These are phyloP conservation scores for Fraxinus xanthoxyloides DNA, from an alignment of 305 asterid genomes.

Conservation along the genomic window DNA sequence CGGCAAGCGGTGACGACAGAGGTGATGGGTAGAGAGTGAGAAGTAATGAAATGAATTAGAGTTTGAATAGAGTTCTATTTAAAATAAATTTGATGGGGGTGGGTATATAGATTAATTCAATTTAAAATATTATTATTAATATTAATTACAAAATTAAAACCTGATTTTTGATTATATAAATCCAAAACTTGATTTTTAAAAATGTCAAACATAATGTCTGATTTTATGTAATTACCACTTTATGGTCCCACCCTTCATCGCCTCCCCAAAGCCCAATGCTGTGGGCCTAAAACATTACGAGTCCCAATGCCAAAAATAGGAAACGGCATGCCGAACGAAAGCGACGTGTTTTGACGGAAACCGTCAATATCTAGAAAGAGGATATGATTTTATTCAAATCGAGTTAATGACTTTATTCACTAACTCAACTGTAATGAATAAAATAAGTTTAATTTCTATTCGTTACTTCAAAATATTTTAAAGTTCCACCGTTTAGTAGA, in stretches of 20 bases:
- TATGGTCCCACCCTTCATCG: neutral
- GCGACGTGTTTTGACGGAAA: neutral
- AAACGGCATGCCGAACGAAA: conserved; percentile 14
- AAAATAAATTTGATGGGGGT: no score
- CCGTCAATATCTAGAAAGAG: neutral
- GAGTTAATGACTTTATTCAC: neutral
- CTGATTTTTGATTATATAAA: no score
- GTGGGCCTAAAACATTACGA: neutral
- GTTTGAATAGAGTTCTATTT: no score
- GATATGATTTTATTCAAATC: neutral
- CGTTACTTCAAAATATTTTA: neutral
- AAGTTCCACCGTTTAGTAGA: neutral
- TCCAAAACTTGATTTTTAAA: no score
- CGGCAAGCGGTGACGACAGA: no score
- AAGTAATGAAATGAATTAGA: no score
- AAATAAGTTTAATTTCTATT: neutral
- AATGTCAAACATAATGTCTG: no score
- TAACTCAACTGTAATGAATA: neutral
- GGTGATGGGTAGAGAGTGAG: no score
- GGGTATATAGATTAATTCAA: no score
- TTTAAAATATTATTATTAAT: no score
- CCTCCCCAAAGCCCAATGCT: neutral
- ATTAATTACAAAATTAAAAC: no score
- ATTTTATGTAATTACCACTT: no score
- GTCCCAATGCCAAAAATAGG: conserved; percentile 18